Evolutionary conservation across 176 grass and related monocot genomes (phyloP).

Genomic region (Poa pratensis): DNA sequence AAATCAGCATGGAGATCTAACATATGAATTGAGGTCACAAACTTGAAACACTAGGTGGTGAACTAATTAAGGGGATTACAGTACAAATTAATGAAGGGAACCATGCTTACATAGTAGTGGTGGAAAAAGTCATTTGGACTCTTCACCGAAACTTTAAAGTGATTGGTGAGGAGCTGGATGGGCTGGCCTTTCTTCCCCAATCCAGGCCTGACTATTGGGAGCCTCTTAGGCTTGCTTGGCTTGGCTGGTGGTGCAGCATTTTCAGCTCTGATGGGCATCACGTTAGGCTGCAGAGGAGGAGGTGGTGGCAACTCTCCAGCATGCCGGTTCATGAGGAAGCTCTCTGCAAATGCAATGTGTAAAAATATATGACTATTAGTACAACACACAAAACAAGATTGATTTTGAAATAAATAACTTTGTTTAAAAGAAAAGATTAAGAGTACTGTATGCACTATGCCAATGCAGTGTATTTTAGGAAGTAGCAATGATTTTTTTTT

Average conservation of each 20-base stretch:
- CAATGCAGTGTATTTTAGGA: too few species aligned
- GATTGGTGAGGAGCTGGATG: conserved; percentile 64
- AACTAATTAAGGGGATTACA: neutral
- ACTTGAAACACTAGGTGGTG: neutral
- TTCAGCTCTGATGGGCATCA: conserved; percentile 48
- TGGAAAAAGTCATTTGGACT: conserved; percentile 58
- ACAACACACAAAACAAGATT: neutral
- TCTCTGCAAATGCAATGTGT: conserved; percentile 14
- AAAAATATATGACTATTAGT: neutral
- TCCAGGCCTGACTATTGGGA: conserved; percentile 59
- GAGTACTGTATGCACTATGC: too few species aligned
- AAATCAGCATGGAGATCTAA: conserved; percentile 22
- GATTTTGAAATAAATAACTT: too few species aligned
- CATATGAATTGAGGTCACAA: neutral
- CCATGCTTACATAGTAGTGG: conserved; percentile 70
- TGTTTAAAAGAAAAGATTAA: too few species aligned
- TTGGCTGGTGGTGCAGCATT: neutral
- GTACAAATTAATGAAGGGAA: too few species aligned
- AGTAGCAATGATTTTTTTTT: too few species aligned
- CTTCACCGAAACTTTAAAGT: conserved; percentile 65
- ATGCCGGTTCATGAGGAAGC: conserved; percentile 25
- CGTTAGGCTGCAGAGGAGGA: conserved; percentile 55
- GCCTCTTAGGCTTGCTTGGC: conserved; percentile 48
- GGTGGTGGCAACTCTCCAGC: conserved; percentile 50
- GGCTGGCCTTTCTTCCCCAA: conserved; percentile 55